phyloP scores from a whole-genome alignment of 768 basidiomycete genomes.

The Gloeophyllum trabeum region DNA sequence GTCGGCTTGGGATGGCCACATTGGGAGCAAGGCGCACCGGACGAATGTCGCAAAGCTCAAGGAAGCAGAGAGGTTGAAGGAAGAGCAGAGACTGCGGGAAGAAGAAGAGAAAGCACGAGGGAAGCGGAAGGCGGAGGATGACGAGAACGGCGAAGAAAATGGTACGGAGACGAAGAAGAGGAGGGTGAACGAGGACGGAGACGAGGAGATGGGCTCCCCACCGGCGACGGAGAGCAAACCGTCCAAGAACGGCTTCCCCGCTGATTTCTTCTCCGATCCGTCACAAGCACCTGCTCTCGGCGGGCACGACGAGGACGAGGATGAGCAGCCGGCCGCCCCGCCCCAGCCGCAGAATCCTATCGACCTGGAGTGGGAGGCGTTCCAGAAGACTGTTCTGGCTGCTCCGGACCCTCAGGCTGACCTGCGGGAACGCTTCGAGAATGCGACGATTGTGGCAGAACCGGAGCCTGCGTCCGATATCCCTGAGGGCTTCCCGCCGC shows the following conservation, averaged over 20 bases:
- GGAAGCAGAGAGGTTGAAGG: constrained; percentile 37
- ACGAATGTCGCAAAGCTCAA: constrained; percentile 48
- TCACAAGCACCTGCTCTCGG: constrained; percentile 32
- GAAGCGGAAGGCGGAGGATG: constrained; percentile 23
- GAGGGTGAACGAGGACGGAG: constrained; percentile 17
- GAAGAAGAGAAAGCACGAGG: constrained; percentile 22
- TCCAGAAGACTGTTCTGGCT: constrained; percentile 52
- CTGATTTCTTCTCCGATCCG: constrained; percentile 77
- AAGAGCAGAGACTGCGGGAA: constrained; percentile 21
- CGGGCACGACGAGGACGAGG: constrained; percentile 31
- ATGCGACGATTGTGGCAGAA: constrained; percentile 63
- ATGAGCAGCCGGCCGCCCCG: constrained; percentile 6
- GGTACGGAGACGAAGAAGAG: constrained; percentile 9
- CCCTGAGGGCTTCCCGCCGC: constrained; percentile 35
- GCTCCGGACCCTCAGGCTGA: constrained; percentile 15
- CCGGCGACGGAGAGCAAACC: constrained; percentile 18
- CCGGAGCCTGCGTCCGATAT: constrained; percentile 40
- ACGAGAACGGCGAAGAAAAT: constrained; percentile 21
- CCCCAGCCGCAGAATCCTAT: constrained; percentile 21
- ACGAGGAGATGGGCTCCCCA: constrained; percentile 16
- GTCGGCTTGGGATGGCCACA: constrained; percentile 80
- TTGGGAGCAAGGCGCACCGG: constrained; percentile 73
- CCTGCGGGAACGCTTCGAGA: constrained; percentile 42
- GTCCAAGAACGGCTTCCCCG: constrained; percentile 31
- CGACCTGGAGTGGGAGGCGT: constrained; percentile 65